phyloP scores from a whole-genome alignment of 2,329 filamentous ascomycete genomes.

The Fusarium equiseti region DNA sequence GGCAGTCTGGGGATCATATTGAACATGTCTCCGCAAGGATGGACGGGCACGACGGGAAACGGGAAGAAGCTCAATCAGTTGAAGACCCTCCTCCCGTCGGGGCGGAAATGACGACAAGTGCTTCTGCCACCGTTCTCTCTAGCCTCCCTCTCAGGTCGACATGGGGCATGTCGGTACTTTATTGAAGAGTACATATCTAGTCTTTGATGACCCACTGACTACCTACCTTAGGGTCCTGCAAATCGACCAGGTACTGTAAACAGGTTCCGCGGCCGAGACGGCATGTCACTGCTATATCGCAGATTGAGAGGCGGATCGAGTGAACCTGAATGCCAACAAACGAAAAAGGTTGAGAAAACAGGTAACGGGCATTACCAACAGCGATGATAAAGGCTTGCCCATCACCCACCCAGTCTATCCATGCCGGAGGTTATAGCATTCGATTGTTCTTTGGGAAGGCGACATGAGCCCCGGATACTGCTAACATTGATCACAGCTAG shows the following conservation, averaged over 20 bases:
- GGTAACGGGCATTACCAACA: not conserved
- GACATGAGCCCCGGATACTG: not conserved
- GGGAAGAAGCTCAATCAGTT: conserved; percentile 14
- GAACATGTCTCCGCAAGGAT: conserved; percentile 6
- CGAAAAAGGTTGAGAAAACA: conserved; percentile 17
- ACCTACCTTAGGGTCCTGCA: conserved; percentile 21
- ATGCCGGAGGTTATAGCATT: conserved; percentile 7
- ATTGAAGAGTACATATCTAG: conserved; percentile 9
- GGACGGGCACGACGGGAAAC: conserved; percentile 22
- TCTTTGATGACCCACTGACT: conserved; percentile 25
- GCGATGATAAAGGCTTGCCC: conserved; percentile 9
- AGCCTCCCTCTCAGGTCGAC: not conserved
- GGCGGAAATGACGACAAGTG: conserved; percentile 35
- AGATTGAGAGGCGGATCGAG: conserved; percentile 29
- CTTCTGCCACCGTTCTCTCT: conserved; percentile 23
- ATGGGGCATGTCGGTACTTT: conserved; percentile 27
- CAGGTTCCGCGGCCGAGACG: conserved; percentile 37
- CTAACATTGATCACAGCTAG: not conserved
- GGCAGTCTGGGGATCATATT: conserved; percentile 1
- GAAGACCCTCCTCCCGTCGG: conserved; percentile 1
- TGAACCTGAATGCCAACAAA: conserved; percentile 9
- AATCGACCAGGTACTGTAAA: conserved; percentile 25
- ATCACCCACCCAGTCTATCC: conserved; percentile 13
- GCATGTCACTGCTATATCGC: conserved; percentile 41
- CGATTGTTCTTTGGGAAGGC: conserved; percentile 2